Conservation (phyloP, 2,329 filamentous ascomycete genomes). For the Phyllosticta citribraziliensis region DNA sequence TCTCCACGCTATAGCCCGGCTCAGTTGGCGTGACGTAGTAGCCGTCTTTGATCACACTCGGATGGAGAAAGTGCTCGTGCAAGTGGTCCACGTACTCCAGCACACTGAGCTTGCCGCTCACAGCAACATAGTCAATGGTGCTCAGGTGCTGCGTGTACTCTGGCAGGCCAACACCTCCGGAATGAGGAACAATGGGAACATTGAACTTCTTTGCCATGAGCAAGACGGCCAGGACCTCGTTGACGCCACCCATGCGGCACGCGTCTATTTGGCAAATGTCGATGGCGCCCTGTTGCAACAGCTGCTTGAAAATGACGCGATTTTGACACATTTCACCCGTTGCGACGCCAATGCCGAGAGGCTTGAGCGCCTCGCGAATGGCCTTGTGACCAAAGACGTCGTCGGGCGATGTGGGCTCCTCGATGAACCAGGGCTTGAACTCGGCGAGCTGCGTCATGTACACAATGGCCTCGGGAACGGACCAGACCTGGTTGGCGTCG, state of each 20-base stretch:
- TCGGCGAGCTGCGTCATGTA: slow-evolving; percentile 76
- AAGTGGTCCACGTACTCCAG: slow-evolving; percentile 89
- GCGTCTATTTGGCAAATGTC: slow-evolving; percentile 87
- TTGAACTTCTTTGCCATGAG: slow-evolving; percentile 72
- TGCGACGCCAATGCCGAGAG: slow-evolving; percentile 70
- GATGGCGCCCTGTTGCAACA: slow-evolving; percentile 68
- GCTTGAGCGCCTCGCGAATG: slow-evolving; percentile 67
- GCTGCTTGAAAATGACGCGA: slow-evolving; percentile 87
- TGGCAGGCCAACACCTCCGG: slow-evolving; percentile 78
- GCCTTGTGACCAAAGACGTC: slow-evolving; percentile 83
- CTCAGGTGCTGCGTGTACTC: slow-evolving; percentile 91
- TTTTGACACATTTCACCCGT: slow-evolving; percentile 96
- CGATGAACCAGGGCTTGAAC: slow-evolving; percentile 89
- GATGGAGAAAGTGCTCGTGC: slow-evolving; percentile 86
- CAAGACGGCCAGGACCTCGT: slow-evolving; percentile 84
- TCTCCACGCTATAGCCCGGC: slow-evolving; percentile 85
- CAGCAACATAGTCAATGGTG: slow-evolving; percentile 86
- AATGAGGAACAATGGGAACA: slow-evolving; percentile 80
- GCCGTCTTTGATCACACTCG: slow-evolving; percentile 68
- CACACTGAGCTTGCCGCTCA: slow-evolving; percentile 69
- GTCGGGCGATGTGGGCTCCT: slow-evolving; percentile 85
- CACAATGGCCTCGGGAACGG: slow-evolving; percentile 75
- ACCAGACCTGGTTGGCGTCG: slow-evolving; percentile 89
- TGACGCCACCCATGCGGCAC: slow-evolving; percentile 80
- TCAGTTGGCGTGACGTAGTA: slow-evolving; percentile 80